A percentile compares a stretch with the other conserved stretches of the same genome.
Evolutionary conservation across 306 rosid species (phyloP).

Genomic region (Myrica gale): DNA sequence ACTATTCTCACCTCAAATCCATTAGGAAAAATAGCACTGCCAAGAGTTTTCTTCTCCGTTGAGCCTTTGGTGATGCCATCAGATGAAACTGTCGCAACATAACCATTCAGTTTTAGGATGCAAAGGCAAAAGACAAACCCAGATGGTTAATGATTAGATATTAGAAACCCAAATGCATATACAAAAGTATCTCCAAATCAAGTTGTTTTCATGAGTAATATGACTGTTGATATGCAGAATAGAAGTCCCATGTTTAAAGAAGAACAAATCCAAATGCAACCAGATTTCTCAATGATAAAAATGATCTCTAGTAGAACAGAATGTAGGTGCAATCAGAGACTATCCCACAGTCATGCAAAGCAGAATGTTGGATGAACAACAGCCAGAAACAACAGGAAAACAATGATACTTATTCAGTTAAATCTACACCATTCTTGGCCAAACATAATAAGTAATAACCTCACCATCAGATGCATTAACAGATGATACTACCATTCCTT

Average conservation of each 20-base stretch:
- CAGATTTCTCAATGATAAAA: neutral
- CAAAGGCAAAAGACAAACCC: conserved; percentile 2
- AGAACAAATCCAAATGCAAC: conserved; percentile 4
- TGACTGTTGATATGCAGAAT: neutral
- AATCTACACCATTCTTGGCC: neutral
- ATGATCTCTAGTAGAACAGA: neutral
- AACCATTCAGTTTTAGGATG: conserved; percentile 14
- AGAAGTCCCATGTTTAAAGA: neutral
- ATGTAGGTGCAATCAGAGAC: neutral
- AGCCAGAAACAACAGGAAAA: neutral
- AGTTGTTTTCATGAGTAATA: neutral
- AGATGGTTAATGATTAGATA: neutral
- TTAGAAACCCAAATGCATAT: neutral
- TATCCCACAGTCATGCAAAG: neutral
- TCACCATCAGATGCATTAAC: conserved; percentile 65
- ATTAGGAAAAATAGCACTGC: conserved; percentile 61
- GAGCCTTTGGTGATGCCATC: conserved; percentile 42
- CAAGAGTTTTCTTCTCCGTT: conserved; percentile 50
- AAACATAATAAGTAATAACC: conserved; percentile 15
- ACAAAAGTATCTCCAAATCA: neutral
- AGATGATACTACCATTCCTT: conserved; percentile 47
- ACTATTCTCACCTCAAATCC: conserved; percentile 78
- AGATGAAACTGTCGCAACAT: conserved; percentile 41
- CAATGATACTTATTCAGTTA: conserved; percentile 12
- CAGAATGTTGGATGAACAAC: neutral